Evolutionary conservation across 2,329 filamentous ascomycete species (phyloP).

Genomic region (Paramyrothecium roridum): DNA sequence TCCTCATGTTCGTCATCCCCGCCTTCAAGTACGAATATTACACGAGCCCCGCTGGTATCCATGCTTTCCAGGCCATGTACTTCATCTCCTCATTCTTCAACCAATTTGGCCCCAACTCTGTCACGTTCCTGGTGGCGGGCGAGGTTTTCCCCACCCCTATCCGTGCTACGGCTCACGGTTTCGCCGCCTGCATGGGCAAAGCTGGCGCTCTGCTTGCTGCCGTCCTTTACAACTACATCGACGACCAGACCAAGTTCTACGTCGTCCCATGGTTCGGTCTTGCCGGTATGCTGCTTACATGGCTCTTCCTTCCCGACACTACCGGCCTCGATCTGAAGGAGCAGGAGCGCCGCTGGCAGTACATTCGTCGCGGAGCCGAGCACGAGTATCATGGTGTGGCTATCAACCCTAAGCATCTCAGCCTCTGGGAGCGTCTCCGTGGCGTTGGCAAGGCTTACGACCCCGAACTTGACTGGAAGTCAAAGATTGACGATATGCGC

Average conservation of each 20-base stretch:
- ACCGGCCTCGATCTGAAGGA: constrained; percentile 96
- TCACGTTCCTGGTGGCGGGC: constrained; percentile 93
- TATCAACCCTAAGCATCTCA: constrained; percentile 84
- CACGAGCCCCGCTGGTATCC: constrained; percentile 66
- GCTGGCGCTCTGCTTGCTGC: constrained; percentile 81
- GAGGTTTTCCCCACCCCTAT: constrained; percentile 96
- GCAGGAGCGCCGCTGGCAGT: constrained; percentile 90
- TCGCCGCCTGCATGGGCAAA: constrained; percentile 90
- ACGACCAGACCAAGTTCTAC: constrained; percentile 79
- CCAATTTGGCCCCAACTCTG: constrained; percentile 94
- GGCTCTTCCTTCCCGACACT: constrained; percentile 89
- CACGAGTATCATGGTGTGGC: constrained; percentile 90
- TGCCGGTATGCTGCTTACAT: constrained; percentile 78
- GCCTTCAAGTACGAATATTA: constrained; percentile 88
- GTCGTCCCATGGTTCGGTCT: constrained; percentile 96
- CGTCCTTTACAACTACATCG: constrained; percentile 93
- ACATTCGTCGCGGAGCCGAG: constrained; percentile 74
- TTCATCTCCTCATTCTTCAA: constrained; percentile 98
- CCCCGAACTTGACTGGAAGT: constrained; percentile 75
- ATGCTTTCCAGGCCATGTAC: constrained; percentile 97
- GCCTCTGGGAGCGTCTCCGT: constrained; percentile 78
- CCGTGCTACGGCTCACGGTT: constrained; percentile 89
- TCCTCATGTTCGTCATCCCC: constrained; percentile 89
- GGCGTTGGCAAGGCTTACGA: constrained; percentile 82
- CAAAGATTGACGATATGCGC: constrained; percentile 81